A percentile compares a stretch with the other conserved stretches of the same genome.
Evolutionary conservation across 2,329 filamentous ascomycete species (phyloP).

Genomic region (Penicillium sp.): DNA sequence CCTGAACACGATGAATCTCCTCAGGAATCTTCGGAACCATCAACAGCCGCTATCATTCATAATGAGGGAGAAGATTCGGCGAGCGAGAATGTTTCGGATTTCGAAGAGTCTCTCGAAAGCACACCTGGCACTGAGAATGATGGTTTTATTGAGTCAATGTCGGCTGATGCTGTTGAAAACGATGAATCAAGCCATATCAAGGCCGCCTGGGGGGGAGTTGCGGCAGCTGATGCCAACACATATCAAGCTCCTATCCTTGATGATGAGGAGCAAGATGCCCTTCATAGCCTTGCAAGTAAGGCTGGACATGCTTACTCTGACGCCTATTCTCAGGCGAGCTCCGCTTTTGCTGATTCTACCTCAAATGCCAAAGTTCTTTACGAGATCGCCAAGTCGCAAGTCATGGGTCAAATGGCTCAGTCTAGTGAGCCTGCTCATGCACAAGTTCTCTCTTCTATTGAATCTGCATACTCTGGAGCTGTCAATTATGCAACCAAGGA

Average conservation of each 20-base stretch:
- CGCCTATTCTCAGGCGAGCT: constrained; percentile 52
- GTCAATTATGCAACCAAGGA: constrained; percentile 22
- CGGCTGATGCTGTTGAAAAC: constrained; percentile 42
- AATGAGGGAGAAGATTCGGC: neutral
- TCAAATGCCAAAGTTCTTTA: constrained; percentile 68
- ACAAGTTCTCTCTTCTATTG: constrained; percentile 41
- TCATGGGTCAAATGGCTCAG: constrained; percentile 67
- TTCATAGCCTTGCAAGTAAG: constrained; percentile 52
- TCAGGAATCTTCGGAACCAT: neutral
- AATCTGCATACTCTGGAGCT: constrained; percentile 23
- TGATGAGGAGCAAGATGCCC: constrained; percentile 45
- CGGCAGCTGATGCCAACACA: constrained; percentile 19
- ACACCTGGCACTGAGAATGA: neutral
- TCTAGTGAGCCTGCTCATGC: constrained; percentile 52
- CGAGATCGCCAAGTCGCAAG: constrained; percentile 66
- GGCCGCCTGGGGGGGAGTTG: constrained; percentile 20
- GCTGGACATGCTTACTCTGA: constrained; percentile 45
- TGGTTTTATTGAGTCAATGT: constrained; percentile 2
- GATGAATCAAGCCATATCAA: constrained; percentile 45
- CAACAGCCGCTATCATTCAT: neutral
- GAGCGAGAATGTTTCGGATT: neutral
- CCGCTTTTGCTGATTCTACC: constrained; percentile 53
- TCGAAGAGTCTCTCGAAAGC: neutral
- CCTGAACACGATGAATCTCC: neutral
- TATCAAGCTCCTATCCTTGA: constrained; percentile 39